Evolutionary conservation across 2,329 filamentous ascomycete genomes (phyloP).

Genomic region (Colletotrichum sp.): DNA sequence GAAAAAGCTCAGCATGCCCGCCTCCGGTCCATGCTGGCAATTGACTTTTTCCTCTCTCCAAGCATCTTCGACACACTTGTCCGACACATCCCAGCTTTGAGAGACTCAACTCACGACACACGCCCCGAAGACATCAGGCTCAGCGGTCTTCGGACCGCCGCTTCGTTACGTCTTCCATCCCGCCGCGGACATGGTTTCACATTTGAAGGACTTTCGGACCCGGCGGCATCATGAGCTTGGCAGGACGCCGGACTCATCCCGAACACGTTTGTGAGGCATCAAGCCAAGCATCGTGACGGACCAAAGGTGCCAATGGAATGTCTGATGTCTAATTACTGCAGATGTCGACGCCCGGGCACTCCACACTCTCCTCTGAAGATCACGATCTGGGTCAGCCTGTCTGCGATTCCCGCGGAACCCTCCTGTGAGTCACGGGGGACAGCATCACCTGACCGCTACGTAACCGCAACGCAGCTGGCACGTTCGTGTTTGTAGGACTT

Average conservation of each 20-base stretch:
- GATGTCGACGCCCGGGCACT: neutral
- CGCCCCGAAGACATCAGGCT: neutral
- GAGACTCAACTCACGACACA: neutral
- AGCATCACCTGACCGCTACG: conserved; percentile 5
- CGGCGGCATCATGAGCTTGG: conserved; percentile 11
- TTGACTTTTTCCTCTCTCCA: neutral
- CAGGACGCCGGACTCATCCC: neutral
- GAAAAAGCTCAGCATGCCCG: neutral
- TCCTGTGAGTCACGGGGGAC: neutral
- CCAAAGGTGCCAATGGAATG: conserved; percentile 5
- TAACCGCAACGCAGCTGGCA: neutral
- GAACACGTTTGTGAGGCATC: neutral
- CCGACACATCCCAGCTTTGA: neutral
- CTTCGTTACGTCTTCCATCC: neutral
- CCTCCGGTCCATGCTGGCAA: neutral
- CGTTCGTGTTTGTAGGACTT: neutral
- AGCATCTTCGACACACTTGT: neutral
- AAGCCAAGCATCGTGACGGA: conserved; percentile 14
- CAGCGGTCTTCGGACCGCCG: neutral
- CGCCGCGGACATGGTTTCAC: conserved; percentile 6
- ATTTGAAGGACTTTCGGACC: neutral
- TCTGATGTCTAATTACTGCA: conserved; percentile 7
- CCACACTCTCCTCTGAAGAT: neutral
- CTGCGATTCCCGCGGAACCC: neutral
- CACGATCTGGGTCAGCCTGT: neutral